Evolutionary conservation across 2,329 filamentous ascomycete genomes (phyloP), one percentile per base, ranked within the genome.

Genomic region (Boeremia lycopersici): DNA sequence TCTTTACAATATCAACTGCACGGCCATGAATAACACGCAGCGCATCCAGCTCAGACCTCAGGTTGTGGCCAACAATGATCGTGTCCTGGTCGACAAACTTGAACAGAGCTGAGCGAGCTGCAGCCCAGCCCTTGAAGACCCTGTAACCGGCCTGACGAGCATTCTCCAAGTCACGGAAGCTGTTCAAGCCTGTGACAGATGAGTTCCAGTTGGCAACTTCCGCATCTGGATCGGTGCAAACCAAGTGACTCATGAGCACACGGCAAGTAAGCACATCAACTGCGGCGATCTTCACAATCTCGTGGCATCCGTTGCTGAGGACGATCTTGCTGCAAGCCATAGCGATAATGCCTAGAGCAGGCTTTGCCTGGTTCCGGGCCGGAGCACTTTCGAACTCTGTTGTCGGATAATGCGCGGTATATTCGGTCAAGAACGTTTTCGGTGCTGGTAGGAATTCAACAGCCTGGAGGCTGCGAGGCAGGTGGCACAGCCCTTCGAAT

Each of bases 1-100:
- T 41, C 47, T 69, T 72, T 33, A 56, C 62, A 13, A 73, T 51
- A 33, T 75, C 72, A 8, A 75, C 59, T 8, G 64, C 67, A 10
- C 71, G 68, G 15, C 71, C 72, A 45, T 75, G 71, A 6, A 69
- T 59, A 57, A 75, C 69, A 5, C 72, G 65, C n/a, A 75, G 59
- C 2, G 63, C 60, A 48, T 74, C 71, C 4, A 74, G 60, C 26
- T 73, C 71, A 2, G 59, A 54, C 12, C 71, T 71, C 17, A 75
- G 55, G 46, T 74, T 70, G 42, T 71, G 60, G 17, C 72, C 72
- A 6, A 75, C 53, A n/a, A 75, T 49, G 41, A 75, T 70, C 33
- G 71, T 74, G 6, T 71, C 59, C 7, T 61, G 63, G 55, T 73
- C 68, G 11, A 73, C 48, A 42, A 71, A 72, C 36, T 57, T 67